Evolutionary conservation across 768 basidiomycete species (phyloP).

Genomic region (Hydnum rufescens): DNA sequence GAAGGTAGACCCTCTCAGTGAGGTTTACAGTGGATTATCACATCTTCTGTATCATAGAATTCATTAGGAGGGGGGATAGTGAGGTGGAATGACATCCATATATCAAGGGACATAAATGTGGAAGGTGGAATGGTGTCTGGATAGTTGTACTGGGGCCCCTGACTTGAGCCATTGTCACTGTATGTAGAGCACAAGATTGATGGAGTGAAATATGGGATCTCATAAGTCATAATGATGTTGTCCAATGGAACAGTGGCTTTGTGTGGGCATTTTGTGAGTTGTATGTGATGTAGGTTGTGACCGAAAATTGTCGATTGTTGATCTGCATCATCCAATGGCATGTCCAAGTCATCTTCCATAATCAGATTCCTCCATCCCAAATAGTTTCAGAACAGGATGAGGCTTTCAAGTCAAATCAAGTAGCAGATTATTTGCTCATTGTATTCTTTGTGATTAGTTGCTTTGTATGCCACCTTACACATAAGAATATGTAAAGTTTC

Average conservation of each 20-base stretch:
- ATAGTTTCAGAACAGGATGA: background rate
- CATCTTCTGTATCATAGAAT: too few relatives aligned
- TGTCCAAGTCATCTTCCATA: too few relatives aligned
- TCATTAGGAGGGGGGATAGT: background rate
- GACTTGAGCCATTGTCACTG: background rate
- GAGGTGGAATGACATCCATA: background rate
- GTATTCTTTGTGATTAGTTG: background rate
- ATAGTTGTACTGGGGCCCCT: background rate
- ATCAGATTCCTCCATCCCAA: constrained; percentile 1
- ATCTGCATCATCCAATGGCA: too few relatives aligned
- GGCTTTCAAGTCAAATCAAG: constrained; percentile 2
- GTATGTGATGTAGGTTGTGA: too few relatives aligned
- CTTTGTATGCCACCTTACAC: background rate
- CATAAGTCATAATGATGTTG: background rate
- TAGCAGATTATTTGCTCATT: background rate
- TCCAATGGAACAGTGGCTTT: background rate
- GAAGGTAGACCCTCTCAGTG: too few relatives aligned
- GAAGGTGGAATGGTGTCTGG: background rate
- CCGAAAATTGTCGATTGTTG: too few relatives aligned
- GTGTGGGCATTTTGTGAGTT: too few relatives aligned
- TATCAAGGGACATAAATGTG: background rate
- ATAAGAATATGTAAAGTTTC: background rate
- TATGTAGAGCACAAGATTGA: background rate
- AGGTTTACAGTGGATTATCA: too few relatives aligned
- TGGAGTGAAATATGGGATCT: background rate